These are phyloP conservation scores for Curvularia sp. DNA, from an alignment of 2,329 filamentous ascomycete genomes.

Conservation along the genomic window DNA sequence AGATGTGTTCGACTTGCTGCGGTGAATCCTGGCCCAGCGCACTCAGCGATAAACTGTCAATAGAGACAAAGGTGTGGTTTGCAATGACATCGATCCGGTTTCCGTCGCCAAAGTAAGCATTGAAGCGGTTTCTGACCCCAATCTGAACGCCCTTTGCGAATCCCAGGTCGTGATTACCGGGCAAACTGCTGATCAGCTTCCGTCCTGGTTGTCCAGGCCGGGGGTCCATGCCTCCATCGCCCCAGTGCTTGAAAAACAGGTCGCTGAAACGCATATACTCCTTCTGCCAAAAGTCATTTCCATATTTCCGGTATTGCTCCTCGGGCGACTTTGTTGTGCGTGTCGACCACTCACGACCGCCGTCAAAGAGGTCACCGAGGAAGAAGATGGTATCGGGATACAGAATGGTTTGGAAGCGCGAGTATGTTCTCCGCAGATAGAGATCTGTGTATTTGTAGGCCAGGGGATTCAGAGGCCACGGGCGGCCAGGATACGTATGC, in stretches of 20 bases:
- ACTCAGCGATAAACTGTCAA: constrained; percentile 88
- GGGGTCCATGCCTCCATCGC: constrained; percentile 62
- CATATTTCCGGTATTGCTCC: constrained; percentile 76
- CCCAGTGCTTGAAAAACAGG: constrained; percentile 80
- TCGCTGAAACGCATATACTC: constrained; percentile 87
- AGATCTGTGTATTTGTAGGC: constrained; percentile 82
- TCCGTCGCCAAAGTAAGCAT: constrained; percentile 86
- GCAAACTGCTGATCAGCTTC: constrained; percentile 82
- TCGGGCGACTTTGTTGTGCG: constrained; percentile 60
- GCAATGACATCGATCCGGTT: constrained; percentile 90
- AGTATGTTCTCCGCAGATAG: constrained; percentile 84
- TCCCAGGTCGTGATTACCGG: constrained; percentile 94
- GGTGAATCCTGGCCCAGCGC: constrained; percentile 66
- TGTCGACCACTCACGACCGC: constrained; percentile 93
- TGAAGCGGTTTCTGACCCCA: constrained; percentile 81
- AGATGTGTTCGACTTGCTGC: constrained; percentile 67
- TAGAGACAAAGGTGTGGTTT: constrained; percentile 93
- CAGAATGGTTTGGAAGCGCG: constrained; percentile 74
- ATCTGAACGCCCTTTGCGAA: constrained; percentile 86
- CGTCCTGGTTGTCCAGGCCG: constrained; percentile 69
- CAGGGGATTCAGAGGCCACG: constrained; percentile 71
- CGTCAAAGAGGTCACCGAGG: constrained; percentile 93
- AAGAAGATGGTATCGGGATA: constrained; percentile 91
- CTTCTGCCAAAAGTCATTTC: constrained; percentile 80
- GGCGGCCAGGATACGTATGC: constrained; percentile 89